Evolutionary conservation across 345 rosid species (phyloP).

Genomic region (Corchorus olitorius): DNA sequence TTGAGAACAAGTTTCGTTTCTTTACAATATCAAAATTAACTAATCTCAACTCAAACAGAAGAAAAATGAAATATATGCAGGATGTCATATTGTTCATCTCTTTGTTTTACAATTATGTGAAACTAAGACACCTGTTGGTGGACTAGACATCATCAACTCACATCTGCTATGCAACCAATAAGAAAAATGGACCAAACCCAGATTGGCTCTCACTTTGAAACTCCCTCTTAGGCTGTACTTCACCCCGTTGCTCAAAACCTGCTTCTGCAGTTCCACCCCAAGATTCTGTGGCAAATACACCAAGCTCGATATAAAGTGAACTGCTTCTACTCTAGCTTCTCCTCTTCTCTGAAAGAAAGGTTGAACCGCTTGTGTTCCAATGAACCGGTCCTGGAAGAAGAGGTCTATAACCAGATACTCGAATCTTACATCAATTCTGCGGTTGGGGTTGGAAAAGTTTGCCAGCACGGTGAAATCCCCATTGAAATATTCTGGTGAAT

Average conservation of each 20-base stretch:
- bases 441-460: conserved; percentile 80
- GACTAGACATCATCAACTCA: conserved; percentile 64
- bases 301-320: conserved; percentile 75
- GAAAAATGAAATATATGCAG: not conserved
- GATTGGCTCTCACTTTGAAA: conserved; percentile 64
- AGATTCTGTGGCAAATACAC: conserved; percentile 69
- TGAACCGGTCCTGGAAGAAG: conserved; percentile 58
- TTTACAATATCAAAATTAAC: conserved; percentile 12
- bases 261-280: conserved; percentile 64
- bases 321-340: conserved; percentile 50
- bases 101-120: conserved; percentile 61
- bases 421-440: conserved; percentile 62
- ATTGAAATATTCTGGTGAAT: conserved; percentile 75
- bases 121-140: conserved; percentile 72
- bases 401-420: conserved; percentile 61
- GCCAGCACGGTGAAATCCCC: conserved; percentile 68
- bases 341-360: conserved; percentile 65
- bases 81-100: conserved; percentile 36
- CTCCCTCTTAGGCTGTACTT: conserved; percentile 61
- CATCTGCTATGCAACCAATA: conserved; percentile 82
- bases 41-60: conserved; percentile 27
- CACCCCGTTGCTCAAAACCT: conserved; percentile 60
- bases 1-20: conserved; percentile 10
- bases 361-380: conserved; percentile 58
- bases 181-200: conserved; percentile 73